Evolutionary conservation across 495 filamentous ascomycete genomes (phyloP).

Genomic region (Jackrogersella multiformis): DNA sequence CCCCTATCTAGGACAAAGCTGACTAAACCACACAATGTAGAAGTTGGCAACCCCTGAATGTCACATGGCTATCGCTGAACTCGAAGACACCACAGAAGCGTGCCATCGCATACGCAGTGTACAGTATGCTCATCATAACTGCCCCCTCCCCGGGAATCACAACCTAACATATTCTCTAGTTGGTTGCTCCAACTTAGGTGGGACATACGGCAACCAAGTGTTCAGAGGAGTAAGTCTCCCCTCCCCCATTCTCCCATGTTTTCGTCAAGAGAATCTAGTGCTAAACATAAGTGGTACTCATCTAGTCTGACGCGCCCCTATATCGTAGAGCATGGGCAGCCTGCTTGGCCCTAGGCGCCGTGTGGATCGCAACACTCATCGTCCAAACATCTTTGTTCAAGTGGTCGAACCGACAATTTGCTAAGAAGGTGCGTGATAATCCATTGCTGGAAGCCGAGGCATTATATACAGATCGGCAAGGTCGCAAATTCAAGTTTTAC

Average conservation of each 20-base stretch:
- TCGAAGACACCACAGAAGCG: slow-evolving; percentile 29
- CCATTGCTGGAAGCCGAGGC: slow-evolving; percentile 19
- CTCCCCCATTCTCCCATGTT: background rate
- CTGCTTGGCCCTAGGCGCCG: slow-evolving; percentile 26
- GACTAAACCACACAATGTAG: slow-evolving; percentile 1
- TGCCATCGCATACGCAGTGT: slow-evolving; percentile 31
- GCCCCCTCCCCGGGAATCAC: too few species aligned
- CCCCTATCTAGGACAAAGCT: background rate
- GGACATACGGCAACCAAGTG: slow-evolving; percentile 33
- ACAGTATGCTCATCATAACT: background rate
- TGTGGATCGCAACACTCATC: slow-evolving; percentile 27
- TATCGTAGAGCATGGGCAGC: slow-evolving; percentile 33
- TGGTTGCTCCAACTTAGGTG: slow-evolving; percentile 31
- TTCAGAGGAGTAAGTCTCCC: slow-evolving; percentile 32
- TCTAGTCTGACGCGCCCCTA: slow-evolving; percentile 27
- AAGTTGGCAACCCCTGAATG: slow-evolving; percentile 32
- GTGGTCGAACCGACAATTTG: slow-evolving; percentile 30
- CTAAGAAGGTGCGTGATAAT: slow-evolving; percentile 17
- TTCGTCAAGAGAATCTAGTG: too few species aligned
- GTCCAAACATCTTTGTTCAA: slow-evolving; percentile 26
- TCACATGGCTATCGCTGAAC: slow-evolving; percentile 33
- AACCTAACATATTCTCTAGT: slow-evolving; percentile 20
- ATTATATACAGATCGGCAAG: slow-evolving; percentile 26
- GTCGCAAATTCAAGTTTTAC: slow-evolving; percentile 26
- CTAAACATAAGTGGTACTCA: background rate